Conservation (phyloP, 176 grass and related monocot species). For the Paspalum notatum region DNA sequence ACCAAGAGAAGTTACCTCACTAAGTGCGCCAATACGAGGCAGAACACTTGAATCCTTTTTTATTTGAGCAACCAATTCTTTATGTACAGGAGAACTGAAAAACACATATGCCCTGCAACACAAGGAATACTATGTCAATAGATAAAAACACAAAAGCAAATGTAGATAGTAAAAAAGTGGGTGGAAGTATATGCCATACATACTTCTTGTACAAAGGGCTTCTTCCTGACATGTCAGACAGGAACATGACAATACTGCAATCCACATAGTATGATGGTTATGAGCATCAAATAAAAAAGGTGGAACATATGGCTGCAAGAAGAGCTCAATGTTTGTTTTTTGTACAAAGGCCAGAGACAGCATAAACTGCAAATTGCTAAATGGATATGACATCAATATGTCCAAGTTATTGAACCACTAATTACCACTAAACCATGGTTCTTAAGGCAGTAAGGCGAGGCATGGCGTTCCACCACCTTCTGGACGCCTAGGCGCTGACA, state of each 20-base stretch:
- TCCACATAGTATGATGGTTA: conserved; percentile 46
- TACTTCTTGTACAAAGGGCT: conserved; percentile 99
- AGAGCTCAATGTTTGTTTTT: conserved; percentile 11
- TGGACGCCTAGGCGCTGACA: too few species aligned
- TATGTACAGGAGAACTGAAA: conserved; percentile 85
- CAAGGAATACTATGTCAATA: conserved; percentile 35
- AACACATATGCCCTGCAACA: conserved; percentile 82
- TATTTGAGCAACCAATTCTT: conserved; percentile 83
- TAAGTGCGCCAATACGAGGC: conserved; percentile 83
- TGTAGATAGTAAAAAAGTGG: conserved; percentile 34
- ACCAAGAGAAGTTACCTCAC: conserved; percentile 67
- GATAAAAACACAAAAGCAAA: conserved; percentile 22
- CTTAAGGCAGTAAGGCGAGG: too few species aligned
- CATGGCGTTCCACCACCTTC: too few species aligned
- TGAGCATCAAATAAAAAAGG: conserved; percentile 45
- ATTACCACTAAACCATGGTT: background rate
- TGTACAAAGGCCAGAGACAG: conserved; percentile 9
- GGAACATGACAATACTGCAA: conserved; percentile 83
- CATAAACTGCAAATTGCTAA: background rate
- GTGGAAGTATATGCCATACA: conserved; percentile 28
- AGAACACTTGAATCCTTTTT: conserved; percentile 87
- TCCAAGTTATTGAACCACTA: background rate
- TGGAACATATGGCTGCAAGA: background rate
- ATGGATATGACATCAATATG: background rate
- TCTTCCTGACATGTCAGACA: conserved; percentile 95